Base-by-base conservation (phyloP, 805 yeast species). In the Yarrowia porcina region DNA sequence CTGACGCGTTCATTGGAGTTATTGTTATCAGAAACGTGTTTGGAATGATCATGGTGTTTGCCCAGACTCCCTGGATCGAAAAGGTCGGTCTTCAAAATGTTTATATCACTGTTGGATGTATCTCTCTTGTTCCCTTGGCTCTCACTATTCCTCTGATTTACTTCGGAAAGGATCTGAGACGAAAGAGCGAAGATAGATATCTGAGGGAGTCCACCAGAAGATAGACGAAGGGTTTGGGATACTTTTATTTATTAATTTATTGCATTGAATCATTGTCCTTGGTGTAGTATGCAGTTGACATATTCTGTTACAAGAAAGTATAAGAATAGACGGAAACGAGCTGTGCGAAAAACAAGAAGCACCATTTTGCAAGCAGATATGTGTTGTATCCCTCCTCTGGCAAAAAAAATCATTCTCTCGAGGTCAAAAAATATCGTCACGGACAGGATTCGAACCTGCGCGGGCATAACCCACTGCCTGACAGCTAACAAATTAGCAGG, bases 401-500 rank as follows among this genome's bases (percentile, higher is more conserved):
- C n/a, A n/a, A n/a, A n/a, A n/a, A n/a, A n/a, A n/a, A n/a, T n/a
- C n/a, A n/a, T n/a, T n/a, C n/a, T 25, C 8, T 8, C 8, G 28
- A 25, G 4, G 8, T 8, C 28, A 82, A 83, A 79, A 82, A 78
- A 78, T 75, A 73, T 69, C 96, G 97, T 88, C 89, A 90, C 96
- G 88, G 96, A 89, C 96, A 90, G 96, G 97, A 90, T 90, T 90
- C 97, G 97, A 90, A 90, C 97, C 96, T 90, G 96, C 96, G 97
- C 86, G 83, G 87, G 90, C 85, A 86, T 80, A 86, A 83, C 90
- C 87, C 89, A 86, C 85, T 84, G 89, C 90, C 90, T 61, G 9
- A 54, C 64, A 39, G 41, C 50, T 63, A 64, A 32, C 35, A 32
- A 67, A 71, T 79, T 85, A 86, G 90, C 90, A 86, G 90, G 90